Conservation (phyloP, 2,329 filamentous ascomycete genomes). For the Drechslerella stenobrocha region DNA sequence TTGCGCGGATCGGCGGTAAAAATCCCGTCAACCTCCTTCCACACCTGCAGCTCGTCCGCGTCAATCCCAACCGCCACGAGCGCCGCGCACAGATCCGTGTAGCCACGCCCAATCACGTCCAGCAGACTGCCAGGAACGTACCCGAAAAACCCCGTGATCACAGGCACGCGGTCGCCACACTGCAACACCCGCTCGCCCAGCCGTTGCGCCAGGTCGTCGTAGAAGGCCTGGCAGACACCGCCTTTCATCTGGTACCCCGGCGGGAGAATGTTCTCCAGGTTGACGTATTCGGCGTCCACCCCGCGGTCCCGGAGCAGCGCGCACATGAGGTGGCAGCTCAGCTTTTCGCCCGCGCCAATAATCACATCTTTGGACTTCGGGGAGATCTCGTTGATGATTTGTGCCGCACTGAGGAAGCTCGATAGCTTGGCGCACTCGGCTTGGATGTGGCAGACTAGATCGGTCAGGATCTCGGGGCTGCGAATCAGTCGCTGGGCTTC, state of each 20-base stretch:
- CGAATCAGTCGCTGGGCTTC: slow-evolving; percentile 69
- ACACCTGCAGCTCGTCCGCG: slow-evolving; percentile 89
- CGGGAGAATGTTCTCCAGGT: slow-evolving; percentile 76
- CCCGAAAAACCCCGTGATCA: slow-evolving; percentile 85
- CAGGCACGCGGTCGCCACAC: slow-evolving; percentile 71
- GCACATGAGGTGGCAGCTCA: slow-evolving; percentile 90
- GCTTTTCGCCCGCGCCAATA: slow-evolving; percentile 91
- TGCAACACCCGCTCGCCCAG: slow-evolving; percentile 68
- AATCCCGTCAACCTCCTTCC: slow-evolving; percentile 98
- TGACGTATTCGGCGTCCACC: slow-evolving; percentile 84
- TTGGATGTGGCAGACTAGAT: slow-evolving; percentile 69
- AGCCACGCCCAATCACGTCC: slow-evolving; percentile 88
- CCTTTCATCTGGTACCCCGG: slow-evolving; percentile 63
- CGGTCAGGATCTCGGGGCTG: slow-evolving; percentile 62
- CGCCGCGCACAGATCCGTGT: slow-evolving; percentile 94
- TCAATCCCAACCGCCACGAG: slow-evolving; percentile 85
- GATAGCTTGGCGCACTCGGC: slow-evolving; percentile 78
- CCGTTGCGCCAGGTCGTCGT: slow-evolving; percentile 65
- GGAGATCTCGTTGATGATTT: slow-evolving; percentile 70
- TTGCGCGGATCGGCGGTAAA: slow-evolving; percentile 82
- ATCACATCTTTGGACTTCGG: slow-evolving; percentile 81
- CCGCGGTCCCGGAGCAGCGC: slow-evolving; percentile 76
- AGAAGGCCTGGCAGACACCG: slow-evolving; percentile 70
- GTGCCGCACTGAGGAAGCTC: slow-evolving; percentile 70
- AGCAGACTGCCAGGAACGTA: slow-evolving; percentile 87